Conservation (phyloP, 2,329 filamentous ascomycete genomes). For the Scleromitrula shiraiana region DNA sequence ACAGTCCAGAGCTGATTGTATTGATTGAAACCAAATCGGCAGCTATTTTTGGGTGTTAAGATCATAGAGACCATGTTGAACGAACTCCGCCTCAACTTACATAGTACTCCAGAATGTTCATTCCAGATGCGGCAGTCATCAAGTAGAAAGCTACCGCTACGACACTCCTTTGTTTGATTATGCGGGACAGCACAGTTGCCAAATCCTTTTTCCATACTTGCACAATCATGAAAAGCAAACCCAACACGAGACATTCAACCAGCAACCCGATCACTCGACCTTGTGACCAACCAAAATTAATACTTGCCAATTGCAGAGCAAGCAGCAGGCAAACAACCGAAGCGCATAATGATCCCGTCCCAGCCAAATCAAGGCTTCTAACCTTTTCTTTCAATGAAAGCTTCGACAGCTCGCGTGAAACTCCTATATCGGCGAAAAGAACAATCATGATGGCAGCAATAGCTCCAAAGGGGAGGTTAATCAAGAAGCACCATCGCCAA, state of each 20-base stretch:
- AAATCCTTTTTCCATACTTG: slow-evolving; percentile 21
- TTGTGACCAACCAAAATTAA: slow-evolving; percentile 27
- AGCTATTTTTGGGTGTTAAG: not conserved
- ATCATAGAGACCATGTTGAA: not conserved
- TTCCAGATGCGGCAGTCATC: slow-evolving; percentile 17
- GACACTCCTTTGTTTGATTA: slow-evolving; percentile 29
- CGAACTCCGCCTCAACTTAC: slow-evolving; percentile 21
- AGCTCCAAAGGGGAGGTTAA: not conserved
- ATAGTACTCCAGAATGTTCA: slow-evolving; percentile 3
- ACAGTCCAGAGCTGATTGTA: not conserved
- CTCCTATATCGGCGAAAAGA: not conserved
- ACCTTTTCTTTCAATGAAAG: not conserved
- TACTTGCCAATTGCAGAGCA: slow-evolving; percentile 33
- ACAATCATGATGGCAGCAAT: not conserved
- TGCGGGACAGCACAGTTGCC: slow-evolving; percentile 30
- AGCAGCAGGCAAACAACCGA: slow-evolving; percentile 27
- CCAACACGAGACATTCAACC: slow-evolving; percentile 23
- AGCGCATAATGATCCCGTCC: not conserved
- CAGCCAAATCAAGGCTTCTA: not conserved
- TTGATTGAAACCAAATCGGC: not conserved
- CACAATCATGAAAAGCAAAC: slow-evolving; percentile 24
- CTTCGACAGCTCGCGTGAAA: not conserved
- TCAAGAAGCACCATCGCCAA: not conserved
- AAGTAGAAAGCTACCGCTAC: not conserved
- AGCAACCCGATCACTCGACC: slow-evolving; percentile 29